Evolutionary conservation across 2,329 filamentous ascomycete species (phyloP), one percentile per base, ranked within the genome.

Genomic region (Acrocalymma vagum): DNA sequence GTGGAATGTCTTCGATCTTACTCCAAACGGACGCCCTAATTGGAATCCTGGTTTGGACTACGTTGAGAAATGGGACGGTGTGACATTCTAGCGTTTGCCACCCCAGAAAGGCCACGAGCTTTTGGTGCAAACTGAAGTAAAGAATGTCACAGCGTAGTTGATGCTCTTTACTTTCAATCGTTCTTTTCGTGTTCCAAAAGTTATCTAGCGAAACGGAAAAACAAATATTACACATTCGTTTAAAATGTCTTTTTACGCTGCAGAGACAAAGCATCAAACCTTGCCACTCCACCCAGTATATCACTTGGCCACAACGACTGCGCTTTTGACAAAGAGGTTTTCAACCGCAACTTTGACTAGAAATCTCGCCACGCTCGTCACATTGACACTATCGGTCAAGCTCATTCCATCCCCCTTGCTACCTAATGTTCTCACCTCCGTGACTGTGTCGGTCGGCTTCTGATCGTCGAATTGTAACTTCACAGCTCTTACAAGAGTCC

Each of bases 401-500:
- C 40, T 6, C 35, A 45, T 45, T 26, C 35, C 42, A 7, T 29
- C 26, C 4, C 35, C 42, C 18, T 31, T 29, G 21, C 42, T 40
- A 6, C 16, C 30, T 21, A 45, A 30, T 22, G 26, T 38, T 28
- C 28, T 3, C 26, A 45, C 30, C 13, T 39, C 29, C 18, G 35
- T 22, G 29, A 29, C 33, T 11, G 27, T 39, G 17, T 35, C 33
- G n/a, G 27, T 41, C 38, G 33, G 21, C 29, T 38, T 37, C 25
- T 17, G 28, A 40, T 45, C 38, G 31, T 40, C 36, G 18, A 41
- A 44, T 38, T 30, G 21, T 30, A 44, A 16, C 36, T 35, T 44
- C 29, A 18, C n/a, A 40, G 45, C 40, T 32, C 40, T 44, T 30
- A 44, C 40, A 37, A 48, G 40, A 26, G 40, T 48, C 40, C 40